These are phyloP conservation scores for Sclerotinia glacialis DNA, from an alignment of 2,329 filamentous ascomycete genomes.

Conservation along the genomic window DNA sequence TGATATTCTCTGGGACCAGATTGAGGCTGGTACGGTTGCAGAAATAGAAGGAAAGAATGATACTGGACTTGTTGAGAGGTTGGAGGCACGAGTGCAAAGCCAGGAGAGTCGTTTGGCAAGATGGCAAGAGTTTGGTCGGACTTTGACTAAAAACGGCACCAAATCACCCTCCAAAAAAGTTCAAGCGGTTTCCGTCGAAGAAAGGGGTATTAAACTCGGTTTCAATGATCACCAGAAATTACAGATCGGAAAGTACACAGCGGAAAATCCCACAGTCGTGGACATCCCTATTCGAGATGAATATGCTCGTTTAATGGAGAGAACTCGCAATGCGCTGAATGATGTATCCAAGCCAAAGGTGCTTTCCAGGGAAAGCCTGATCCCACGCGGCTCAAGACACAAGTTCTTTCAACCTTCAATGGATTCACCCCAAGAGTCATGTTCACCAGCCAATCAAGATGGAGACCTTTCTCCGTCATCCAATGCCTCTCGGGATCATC, in stretches of 20 bases:
- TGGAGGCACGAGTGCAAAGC: constrained; percentile 64
- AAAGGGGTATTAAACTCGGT: constrained; percentile 47
- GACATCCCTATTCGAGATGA: constrained; percentile 31
- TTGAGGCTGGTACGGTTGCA: constrained; percentile 56
- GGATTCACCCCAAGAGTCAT: neutral
- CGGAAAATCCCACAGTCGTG: constrained; percentile 29
- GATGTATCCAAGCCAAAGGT: constrained; percentile 34
- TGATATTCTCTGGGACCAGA: constrained; percentile 66
- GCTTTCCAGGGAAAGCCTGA: constrained; percentile 1
- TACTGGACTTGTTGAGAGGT: constrained; percentile 61
- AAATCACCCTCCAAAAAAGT: constrained; percentile 34
- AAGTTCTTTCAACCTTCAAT: neutral
- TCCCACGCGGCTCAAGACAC: neutral
- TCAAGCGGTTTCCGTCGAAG: neutral
- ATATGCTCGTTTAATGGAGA: constrained; percentile 36
- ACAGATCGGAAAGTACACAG: constrained; percentile 43
- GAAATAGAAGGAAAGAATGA: constrained; percentile 52
- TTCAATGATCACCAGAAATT: constrained; percentile 54
- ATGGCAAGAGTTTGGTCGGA: constrained; percentile 67
- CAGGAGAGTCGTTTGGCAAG: constrained; percentile 67
- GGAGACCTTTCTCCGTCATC: constrained; percentile 24
- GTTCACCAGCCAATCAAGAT: constrained; percentile 26
- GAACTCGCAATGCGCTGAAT: constrained; percentile 35
- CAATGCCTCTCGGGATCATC: neutral
- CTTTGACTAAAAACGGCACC: constrained; percentile 26